Base-by-base conservation (phyloP, 768 basidiomycete species). In the Grammothele lineata region DNA sequence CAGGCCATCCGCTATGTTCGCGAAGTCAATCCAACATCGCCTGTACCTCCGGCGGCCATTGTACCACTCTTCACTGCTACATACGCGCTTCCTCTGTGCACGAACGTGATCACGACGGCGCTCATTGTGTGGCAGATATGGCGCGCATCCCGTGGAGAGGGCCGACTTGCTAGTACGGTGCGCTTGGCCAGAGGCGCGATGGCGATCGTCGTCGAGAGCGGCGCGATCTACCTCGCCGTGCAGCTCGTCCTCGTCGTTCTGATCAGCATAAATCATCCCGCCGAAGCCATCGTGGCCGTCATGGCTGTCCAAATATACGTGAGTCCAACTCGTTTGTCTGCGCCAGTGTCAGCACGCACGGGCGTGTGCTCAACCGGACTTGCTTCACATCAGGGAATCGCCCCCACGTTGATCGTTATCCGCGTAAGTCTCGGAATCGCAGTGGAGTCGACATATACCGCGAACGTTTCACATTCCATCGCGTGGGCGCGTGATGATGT, bases 231-330 rank as follows among this genome's bases (percentile, higher is more conserved):
- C 52, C 64, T 73, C 25, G 33, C 61, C 18, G 60, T 61, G 37
- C 70, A 73, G 47, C 51, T 72, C 34, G 41, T 71, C 23, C 66
- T 71, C 22, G 66, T 70, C 39, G 55, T 68, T 4, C 61, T 72
- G 11, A 65, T 70, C 44, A 64, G 68, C 12, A 45, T 65, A 25
- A 37, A 51, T 15, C 58, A 62, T 51, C 59, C 65, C 12, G 68
- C 71, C 19, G 58, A 68, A 45, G 65, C 55, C 1, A 59, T 73
- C 37, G 47, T 66, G 12, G 68, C 57, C 19, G 59, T 63, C 35
- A 57, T 67, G 35, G 65, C 68, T 19, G 61, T 67, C 14, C 71
- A 73, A 59, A 60, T 72, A 40, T 73, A 73, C 46, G 71, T 71
- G 40, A 57, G 68, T 43, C 19, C 30, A 17, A 7, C 15, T 36